phyloP scores from a whole-genome alignment of 192 early-diverging fungal species.

The Podochytrium sp. region DNA sequence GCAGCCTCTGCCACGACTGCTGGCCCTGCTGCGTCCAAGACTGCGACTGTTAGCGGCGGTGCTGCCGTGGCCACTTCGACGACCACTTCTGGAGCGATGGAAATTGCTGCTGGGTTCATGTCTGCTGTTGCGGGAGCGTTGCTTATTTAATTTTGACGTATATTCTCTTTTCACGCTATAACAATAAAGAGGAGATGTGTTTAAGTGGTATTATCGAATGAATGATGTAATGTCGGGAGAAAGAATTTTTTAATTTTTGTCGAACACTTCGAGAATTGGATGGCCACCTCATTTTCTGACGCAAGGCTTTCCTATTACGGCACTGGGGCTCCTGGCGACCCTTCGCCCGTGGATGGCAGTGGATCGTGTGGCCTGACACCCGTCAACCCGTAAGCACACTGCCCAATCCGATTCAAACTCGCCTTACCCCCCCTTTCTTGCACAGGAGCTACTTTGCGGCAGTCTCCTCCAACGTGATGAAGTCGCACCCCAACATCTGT shows the following conservation, averaged over 20 bases:
- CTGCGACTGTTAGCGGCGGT: not conserved
- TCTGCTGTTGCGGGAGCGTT: too few species aligned
- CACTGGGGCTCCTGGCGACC: constrained; percentile 6
- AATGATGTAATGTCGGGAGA: too few species aligned
- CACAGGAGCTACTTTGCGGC: constrained; percentile 31
- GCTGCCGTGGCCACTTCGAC: too few species aligned
- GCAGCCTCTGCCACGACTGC: not conserved
- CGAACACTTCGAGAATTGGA: not conserved
- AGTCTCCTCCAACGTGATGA: not conserved
- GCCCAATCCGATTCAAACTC: not conserved
- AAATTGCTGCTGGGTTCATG: too few species aligned
- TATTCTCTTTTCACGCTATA: too few species aligned
- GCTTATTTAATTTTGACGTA: too few species aligned
- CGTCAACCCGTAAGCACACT: not conserved
- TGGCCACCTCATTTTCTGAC: constrained; percentile 6
- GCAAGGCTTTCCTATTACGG: constrained; percentile 13
- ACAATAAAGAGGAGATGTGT: too few species aligned
- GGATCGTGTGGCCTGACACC: constrained; percentile 5
- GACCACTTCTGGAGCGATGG: too few species aligned
- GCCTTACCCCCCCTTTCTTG: not conserved
- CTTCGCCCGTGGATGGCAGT: constrained; percentile 10
- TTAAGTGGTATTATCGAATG: too few species aligned
- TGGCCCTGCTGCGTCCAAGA: not conserved
- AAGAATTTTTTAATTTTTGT: not conserved
- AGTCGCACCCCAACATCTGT: not conserved